These are phyloP conservation scores for Coccomyxa subellipsoidea DNA, from an alignment of 163 green algal genomes.

Conservation along the genomic window DNA sequence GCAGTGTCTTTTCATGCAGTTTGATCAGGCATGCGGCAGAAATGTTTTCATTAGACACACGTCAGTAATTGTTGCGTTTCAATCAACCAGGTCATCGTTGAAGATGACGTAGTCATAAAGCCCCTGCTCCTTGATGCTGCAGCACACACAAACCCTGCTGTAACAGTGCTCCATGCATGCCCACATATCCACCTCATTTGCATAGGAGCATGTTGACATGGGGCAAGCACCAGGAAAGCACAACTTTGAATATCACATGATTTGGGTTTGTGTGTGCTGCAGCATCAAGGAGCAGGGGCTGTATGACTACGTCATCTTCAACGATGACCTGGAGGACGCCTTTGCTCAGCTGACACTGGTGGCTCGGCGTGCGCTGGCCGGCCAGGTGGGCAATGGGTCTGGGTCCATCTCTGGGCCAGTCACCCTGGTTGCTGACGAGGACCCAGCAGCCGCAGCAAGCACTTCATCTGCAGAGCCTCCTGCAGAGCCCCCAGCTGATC, in stretches of 20 bases:
- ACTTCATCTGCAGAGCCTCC: neutral
- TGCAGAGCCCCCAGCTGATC: neutral
- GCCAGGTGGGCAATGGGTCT: conserved; percentile 27
- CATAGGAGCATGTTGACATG: no score
- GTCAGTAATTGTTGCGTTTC: no score
- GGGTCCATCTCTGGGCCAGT: neutral
- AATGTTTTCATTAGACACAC: no score
- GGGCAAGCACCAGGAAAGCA: no score
- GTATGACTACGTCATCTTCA: conserved; percentile 91
- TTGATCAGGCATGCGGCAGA: no score
- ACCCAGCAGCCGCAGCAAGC: neutral
- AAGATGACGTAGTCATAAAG: conserved; percentile 91
- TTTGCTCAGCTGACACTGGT: conserved; percentile 36
- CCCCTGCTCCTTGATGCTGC: conserved; percentile 46
- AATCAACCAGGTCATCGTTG: conserved; percentile 88
- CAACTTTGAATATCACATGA: no score
- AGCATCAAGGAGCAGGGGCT: conserved; percentile 63
- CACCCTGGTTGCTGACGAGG: conserved; percentile 4
- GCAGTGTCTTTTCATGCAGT: no score
- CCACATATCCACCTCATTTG: no score
- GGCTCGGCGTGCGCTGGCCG: conserved; percentile 33
- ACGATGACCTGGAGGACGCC: conserved; percentile 75
- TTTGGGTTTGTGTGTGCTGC: no score
- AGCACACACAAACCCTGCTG: neutral
- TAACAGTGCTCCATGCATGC: neutral